phyloP scores from a whole-genome alignment of 306 rosid genomes.

The Betula pendula region DNA sequence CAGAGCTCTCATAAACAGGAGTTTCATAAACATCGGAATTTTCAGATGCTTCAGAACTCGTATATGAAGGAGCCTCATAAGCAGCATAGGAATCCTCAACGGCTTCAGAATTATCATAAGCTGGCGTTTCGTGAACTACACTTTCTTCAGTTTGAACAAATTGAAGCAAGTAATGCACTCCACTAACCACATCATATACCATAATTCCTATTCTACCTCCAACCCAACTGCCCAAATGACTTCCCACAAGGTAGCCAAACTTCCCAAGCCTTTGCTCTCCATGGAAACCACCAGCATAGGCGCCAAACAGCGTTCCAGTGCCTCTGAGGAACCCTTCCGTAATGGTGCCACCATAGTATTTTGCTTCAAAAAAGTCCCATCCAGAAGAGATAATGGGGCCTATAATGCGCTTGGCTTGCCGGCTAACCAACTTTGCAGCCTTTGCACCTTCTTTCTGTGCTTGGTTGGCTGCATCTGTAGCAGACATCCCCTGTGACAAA shows the following conservation, averaged over 20 bases:
- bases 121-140: constrained; percentile 33
- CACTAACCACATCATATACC: constrained; percentile 80
- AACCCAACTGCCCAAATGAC: constrained; percentile 86
- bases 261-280: constrained; percentile 82
- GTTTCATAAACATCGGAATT: constrained; percentile 30
- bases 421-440: constrained; percentile 72
- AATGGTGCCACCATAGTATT: constrained; percentile 74
- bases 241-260: constrained; percentile 86
- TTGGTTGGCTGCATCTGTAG: constrained; percentile 48
- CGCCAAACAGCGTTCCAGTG: constrained; percentile 68
- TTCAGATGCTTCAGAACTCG: constrained; percentile 33
- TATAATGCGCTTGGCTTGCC: constrained; percentile 56
- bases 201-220: constrained; percentile 90
- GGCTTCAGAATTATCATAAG: constrained; percentile 39
- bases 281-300: constrained; percentile 63
- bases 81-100: constrained; percentile 21
- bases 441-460: constrained; percentile 70
- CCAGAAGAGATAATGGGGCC: constrained; percentile 87
- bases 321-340: constrained; percentile 76
- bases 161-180: constrained; percentile 60
- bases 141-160: constrained; percentile 33
- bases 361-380: constrained; percentile 88
- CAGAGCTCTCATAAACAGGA: constrained; percentile 35
- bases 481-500: constrained; percentile 46
- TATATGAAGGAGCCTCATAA: constrained; percentile 30